These are phyloP conservation scores for Cryphonectria radicalis DNA, from an alignment of 2,329 filamentous ascomycete species.

Conservation along the genomic window DNA sequence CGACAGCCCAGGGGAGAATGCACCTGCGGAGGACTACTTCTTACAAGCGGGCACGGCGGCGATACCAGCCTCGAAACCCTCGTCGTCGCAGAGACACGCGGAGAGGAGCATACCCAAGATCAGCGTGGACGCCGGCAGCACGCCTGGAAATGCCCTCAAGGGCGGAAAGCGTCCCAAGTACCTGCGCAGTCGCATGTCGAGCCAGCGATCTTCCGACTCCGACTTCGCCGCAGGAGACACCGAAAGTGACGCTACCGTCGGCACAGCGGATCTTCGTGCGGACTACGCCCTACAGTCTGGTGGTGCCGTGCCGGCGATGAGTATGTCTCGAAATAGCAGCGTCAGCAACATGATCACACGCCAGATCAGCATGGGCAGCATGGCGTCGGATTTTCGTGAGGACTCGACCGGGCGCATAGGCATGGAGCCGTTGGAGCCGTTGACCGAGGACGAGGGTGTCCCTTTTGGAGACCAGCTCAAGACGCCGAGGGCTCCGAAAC, in stretches of 20 bases:
- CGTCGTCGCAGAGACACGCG: conserved; percentile 41
- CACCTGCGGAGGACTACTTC: conserved; percentile 36
- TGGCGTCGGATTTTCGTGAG: conserved; percentile 72
- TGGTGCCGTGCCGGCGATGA: conserved; percentile 67
- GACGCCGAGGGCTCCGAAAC: conserved; percentile 70
- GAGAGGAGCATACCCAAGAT: conserved; percentile 39
- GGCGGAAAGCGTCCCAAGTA: conserved; percentile 58
- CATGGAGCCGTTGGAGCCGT: conserved; percentile 52
- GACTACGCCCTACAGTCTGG: conserved; percentile 86
- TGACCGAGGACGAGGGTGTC: conserved; percentile 51
- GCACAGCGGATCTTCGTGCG: conserved; percentile 54
- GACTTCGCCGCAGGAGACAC: conserved; percentile 64
- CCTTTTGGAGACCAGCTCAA: conserved; percentile 55
- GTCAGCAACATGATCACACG: conserved; percentile 66
- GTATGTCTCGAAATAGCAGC: conserved; percentile 49
- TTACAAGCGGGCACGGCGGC: conserved; percentile 38
- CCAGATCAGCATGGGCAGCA: conserved; percentile 85
- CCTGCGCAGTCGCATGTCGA: conserved; percentile 60
- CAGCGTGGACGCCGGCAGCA: conserved; percentile 50
- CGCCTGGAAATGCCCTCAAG: conserved; percentile 52
- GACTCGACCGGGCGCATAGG: conserved; percentile 53
- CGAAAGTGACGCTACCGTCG: conserved; percentile 73
- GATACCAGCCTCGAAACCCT: conserved; percentile 34
- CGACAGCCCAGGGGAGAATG: conserved; percentile 13
- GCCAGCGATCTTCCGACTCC: conserved; percentile 64